Conservation (phyloP, 2,329 filamentous ascomycete genomes). For the Neopestalotiopsis clavispora region DNA sequence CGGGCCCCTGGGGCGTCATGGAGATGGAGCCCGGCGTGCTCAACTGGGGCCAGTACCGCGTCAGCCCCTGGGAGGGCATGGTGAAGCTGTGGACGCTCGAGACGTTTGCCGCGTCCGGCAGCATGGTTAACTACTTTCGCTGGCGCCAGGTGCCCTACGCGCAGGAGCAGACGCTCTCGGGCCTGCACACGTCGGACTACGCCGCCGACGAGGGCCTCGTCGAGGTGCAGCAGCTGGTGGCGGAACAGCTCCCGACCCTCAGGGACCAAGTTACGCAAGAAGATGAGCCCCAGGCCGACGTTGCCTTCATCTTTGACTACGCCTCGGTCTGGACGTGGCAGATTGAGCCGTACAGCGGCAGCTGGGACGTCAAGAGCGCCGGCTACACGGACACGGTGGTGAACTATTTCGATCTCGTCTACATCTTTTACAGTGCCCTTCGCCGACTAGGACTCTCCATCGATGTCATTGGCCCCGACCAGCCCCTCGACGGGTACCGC, state of each 20-base stretch:
- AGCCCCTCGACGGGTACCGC: conserved; percentile 25
- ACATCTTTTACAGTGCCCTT: conserved; percentile 27
- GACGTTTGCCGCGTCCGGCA: conserved; percentile 26
- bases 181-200: conserved; percentile 25
- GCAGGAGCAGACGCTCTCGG: conserved; percentile 29
- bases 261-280: conserved; percentile 8
- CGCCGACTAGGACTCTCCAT: conserved; percentile 29
- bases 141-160: conserved; percentile 30
- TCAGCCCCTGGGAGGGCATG: conserved; percentile 26
- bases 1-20: conserved; percentile 28
- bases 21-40: conserved; percentile 31
- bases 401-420: conserved; percentile 24
- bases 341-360: conserved; percentile 30
- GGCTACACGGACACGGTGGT: conserved; percentile 23
- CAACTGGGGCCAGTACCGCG: conserved; percentile 28
- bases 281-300: conserved; percentile 23
- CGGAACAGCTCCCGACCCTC: conserved; percentile 24
- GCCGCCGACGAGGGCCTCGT: conserved; percentile 25
- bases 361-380: conserved; percentile 25
- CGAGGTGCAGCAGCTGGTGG: conserved; percentile 22
- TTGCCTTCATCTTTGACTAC: conserved; percentile 28
- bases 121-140: conserved; percentile 28
- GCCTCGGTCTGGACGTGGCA: conserved; percentile 26
- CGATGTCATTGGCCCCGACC: conserved; percentile 26
- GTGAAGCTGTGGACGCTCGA: conserved; percentile 29